Base-by-base conservation (phyloP, 768 basidiomycete genomes). In the Pholiota microspora region DNA sequence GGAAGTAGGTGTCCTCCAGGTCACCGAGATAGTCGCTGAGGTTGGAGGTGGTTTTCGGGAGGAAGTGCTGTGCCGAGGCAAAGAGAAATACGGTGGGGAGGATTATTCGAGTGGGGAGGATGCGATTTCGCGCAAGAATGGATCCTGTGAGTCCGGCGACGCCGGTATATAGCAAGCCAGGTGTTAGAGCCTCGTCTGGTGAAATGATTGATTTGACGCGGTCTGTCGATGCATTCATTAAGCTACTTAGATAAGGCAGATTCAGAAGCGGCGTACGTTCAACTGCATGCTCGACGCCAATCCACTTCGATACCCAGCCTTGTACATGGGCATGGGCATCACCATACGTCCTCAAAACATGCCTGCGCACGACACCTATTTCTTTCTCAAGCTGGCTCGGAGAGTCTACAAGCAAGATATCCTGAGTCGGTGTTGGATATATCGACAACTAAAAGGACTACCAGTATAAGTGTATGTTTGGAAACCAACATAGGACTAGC, bases 151-250 rank as follows among this genome's bases (percentile, higher is more conserved):
- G 84, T 12, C 92, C 85, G 2, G 92, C 85, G 46, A 98, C 81
- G 46, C 93, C 92, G 44, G 92, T 88, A 74, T 96, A 98, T 51
- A 98, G 85, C 4, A 89, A 64, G n/a, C 90, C 92, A 0, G 95
- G 95, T 8, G 87, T 93, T 25, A 97, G 81, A 0, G 86, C 76
- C 71, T 98, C 96, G 50, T 88, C 77, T 0, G 85, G 80, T 0
- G 92, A 86, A 12, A 93, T 72, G 61, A 98, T 81, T 5, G 87
- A 81, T 69, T 94, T 94, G 28, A 98, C 75, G 58, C 92, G 86
- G 55, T 77, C 94, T 96, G 66, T 18, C n/a, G 40, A 24, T 51
- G 34, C 38, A 4, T 45, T 15, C 24, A 48, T 48, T 45, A 23
- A 49, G 46, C 29, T 29, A 46, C 23, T 21, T 10, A 15, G 18